Evolutionary conservation across 768 basidiomycete genomes (phyloP).

Genomic region (Suillus americanus): DNA sequence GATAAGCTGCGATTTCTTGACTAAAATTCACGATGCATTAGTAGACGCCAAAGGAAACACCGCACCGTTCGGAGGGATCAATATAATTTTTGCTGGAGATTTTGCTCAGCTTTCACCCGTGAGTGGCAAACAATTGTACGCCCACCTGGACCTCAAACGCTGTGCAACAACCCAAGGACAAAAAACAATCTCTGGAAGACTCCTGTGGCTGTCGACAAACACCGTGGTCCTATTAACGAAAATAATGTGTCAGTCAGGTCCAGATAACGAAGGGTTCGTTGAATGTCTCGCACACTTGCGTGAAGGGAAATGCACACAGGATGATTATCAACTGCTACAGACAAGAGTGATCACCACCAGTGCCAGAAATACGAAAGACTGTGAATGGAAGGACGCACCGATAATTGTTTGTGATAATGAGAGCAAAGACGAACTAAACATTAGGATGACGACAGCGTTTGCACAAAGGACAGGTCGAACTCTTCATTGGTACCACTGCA

Average conservation of each 20-base stretch:
- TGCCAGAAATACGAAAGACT: neutral
- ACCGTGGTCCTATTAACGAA: constrained; percentile 29
- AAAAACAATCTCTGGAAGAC: constrained; percentile 26
- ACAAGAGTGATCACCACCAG: constrained; percentile 13
- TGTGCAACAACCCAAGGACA: constrained; percentile 9
- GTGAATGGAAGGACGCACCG: constrained; percentile 28
- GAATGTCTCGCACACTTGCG: constrained; percentile 21
- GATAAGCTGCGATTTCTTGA: constrained; percentile 26
- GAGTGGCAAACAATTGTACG: constrained; percentile 23
- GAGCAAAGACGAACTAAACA: constrained; percentile 38
- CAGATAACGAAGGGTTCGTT: constrained; percentile 21
- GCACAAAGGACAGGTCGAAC: neutral
- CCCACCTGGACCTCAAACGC: neutral
- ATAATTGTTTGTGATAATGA: constrained; percentile 39
- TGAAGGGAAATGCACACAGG: constrained; percentile 24
- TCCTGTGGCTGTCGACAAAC: constrained; percentile 33
- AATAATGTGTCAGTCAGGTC: constrained; percentile 28
- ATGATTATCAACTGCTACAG: constrained; percentile 24
- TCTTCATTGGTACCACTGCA: constrained; percentile 23
- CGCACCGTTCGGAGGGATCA: constrained; percentile 37
- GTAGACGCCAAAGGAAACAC: constrained; percentile 30
- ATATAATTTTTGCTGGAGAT: constrained; percentile 43
- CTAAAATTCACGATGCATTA: constrained; percentile 33
- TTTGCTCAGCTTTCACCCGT: constrained; percentile 44
- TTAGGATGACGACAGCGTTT: constrained; percentile 14